Base-by-base conservation (phyloP, 768 basidiomycete genomes). In the Tephrocybe sp. region DNA sequence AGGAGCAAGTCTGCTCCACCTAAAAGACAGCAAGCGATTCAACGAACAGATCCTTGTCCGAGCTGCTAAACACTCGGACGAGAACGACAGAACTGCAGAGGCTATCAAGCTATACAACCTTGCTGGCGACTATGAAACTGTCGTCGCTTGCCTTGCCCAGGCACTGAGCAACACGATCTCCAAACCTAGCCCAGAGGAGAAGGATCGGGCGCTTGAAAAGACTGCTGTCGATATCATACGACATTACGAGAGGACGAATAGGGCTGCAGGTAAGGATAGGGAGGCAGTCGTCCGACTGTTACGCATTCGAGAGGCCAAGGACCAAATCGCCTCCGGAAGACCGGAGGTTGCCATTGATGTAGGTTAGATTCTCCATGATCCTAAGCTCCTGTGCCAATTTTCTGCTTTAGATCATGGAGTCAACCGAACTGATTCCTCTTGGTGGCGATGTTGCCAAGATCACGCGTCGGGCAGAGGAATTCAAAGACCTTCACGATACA, bases 81-180 rank as follows among this genome's bases (percentile, higher is more conserved):
- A 87, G 46, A 93, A 93, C 60, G 86, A 92, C 60, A 87, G 89
- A 26, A 77, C 90, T 31, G 78, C 86, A 1, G 93, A 98, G 64
- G 93, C 94, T 2, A 93, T 98, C 72, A 92, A 94, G 64, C 73
- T 99, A 36, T 98, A 93, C 72, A 95, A 98, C 69, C 83, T 98
- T 30, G 95, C 95, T 1, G 90, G 91, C 27, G 89, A 95, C 55
- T 93, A 94, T 64, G 70, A 79, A 12, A 92, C 90, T 21, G 96
- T 98, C 47, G 82, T 98, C 34, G 77, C 83, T 6, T 91, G 90
- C 45, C 86, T 98, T 28, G 92, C 92, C 12, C 83, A 84, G 47
- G 91, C 92, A 2, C 77, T 99, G 2, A 92, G 94, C 13, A 88
- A 86, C 61, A 87, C 89, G 0, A 76, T 98, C 40, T 75, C 84